A percentile compares a stretch with the other conserved stretches of the same genome.
phyloP scores from a whole-genome alignment of 140 eudicot species.

The Bidens hawaiensis region DNA sequence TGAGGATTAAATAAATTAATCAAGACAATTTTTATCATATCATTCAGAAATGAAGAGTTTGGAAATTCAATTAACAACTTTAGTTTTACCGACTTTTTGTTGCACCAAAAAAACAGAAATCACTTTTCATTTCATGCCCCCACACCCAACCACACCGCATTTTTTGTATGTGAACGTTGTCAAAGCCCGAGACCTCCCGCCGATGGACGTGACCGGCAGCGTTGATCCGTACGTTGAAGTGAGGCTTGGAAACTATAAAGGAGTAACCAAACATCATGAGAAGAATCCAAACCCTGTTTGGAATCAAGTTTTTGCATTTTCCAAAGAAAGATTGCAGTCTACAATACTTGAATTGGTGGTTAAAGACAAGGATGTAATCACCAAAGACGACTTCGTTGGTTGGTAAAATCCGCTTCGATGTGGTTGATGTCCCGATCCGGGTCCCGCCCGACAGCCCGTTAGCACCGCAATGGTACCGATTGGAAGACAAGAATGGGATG shows the following conservation, averaged over 20 bases:
- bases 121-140: too few species aligned
- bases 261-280: slow-evolving; percentile 67
- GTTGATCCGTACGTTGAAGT: slow-evolving; percentile 96
- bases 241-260: slow-evolving; percentile 82
- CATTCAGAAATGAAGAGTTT: too few species aligned
- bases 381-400: slow-evolving; percentile 91
- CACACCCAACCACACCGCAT: too few species aligned
- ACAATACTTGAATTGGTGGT: slow-evolving; percentile 63
- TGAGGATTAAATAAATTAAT: too few species aligned
- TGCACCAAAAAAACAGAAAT: too few species aligned
- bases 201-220: slow-evolving; percentile 78
- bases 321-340: slow-evolving; percentile 74
- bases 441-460: slow-evolving; percentile 94
- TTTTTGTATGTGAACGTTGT: slow-evolving; percentile 73
- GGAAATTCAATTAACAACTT: too few species aligned
- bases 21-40: too few species aligned
- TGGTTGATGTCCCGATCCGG: slow-evolving; percentile 59
- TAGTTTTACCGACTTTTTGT: too few species aligned
- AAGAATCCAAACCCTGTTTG: slow-evolving; percentile 84
- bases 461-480: slow-evolving; percentile 90
- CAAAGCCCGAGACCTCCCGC: slow-evolving; percentile 87
- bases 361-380: slow-evolving; percentile 70
- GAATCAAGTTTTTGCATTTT: slow-evolving; percentile 80
- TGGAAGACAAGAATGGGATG: slow-evolving; percentile 63
- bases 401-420: slow-evolving; percentile 58